A percentile compares a stretch with the other conserved stretches of the same genome.
Evolutionary conservation across 2,329 filamentous ascomycete genomes (phyloP).

Genomic region (Fusarium hainanense): DNA sequence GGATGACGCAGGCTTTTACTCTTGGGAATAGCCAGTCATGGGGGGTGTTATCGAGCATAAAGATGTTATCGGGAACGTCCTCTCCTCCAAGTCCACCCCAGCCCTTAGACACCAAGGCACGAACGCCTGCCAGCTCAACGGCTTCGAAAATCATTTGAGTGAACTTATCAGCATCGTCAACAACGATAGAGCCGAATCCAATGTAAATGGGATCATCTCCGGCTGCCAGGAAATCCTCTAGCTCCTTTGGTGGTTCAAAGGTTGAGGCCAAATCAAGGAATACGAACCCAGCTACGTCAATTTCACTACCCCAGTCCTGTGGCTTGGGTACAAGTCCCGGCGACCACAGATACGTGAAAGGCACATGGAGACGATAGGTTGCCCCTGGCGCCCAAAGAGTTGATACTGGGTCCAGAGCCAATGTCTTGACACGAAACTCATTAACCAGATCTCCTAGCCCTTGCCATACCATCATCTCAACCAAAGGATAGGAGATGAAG

Average conservation of each 20-base stretch:
- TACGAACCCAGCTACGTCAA: conserved; percentile 82
- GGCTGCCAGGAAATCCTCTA: conserved; percentile 66
- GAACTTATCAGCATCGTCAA: conserved; percentile 76
- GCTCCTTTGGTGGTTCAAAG: conserved; percentile 67
- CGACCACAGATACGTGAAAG: conserved; percentile 80
- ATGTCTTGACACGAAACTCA: conserved; percentile 74
- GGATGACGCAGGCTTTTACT: conserved; percentile 75
- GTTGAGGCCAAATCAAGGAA: conserved; percentile 76
- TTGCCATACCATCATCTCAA: conserved; percentile 93
- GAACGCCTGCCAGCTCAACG: conserved; percentile 71
- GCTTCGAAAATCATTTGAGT: conserved; percentile 79
- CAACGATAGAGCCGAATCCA: conserved; percentile 80
- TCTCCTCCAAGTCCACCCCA: conserved; percentile 77
- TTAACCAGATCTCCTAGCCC: conserved; percentile 85
- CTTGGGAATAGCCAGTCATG: conserved; percentile 82
- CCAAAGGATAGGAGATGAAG: conserved; percentile 82
- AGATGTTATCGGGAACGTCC: conserved; percentile 71
- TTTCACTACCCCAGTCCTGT: conserved; percentile 73
- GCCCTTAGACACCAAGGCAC: conserved; percentile 78
- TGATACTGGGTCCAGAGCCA: conserved; percentile 78
- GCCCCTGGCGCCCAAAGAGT: conserved; percentile 82
- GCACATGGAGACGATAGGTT: conserved; percentile 77
- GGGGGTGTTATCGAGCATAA: conserved; percentile 78
- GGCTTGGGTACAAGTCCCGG: conserved; percentile 74
- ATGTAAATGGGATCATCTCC: conserved; percentile 76